Base-by-base conservation (phyloP, 352 stramenopile species). In the Pythium plurisporium region DNA sequence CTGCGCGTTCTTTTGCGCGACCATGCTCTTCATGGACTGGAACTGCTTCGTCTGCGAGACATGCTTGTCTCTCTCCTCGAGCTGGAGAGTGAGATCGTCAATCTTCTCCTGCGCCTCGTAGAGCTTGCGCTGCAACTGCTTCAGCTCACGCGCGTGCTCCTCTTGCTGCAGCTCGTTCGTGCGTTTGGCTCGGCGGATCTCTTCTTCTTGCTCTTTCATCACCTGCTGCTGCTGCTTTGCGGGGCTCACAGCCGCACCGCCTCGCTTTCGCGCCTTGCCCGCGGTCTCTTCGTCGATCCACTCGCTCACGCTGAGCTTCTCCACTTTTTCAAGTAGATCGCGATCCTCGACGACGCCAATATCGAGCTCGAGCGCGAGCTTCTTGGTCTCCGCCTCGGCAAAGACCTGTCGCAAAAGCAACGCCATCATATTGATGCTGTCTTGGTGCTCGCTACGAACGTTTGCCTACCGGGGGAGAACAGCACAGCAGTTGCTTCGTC, bases 351-450 rank as follows among this genome's bases (percentile, higher is more conserved):
- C 77, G 31, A 76, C 74, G 30, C 73, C 82, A 17, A 87, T 89
- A 53, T 93, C 82, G 37, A 93, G 69, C 45, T 75, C 81, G 22
- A 93, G 41, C 19, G 66, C 67, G 6, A 93, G 59, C 59, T 79
- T 79, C 76, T 89, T 51, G 40, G 80, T 72, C 51, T 92, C 79
- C 5, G 79, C 82, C 58, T 89, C 78, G 30, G 68, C 51, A 61
- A 93, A 91, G 59, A 91, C 74, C 72, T 91, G 80, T 38, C 78
- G 79, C 54, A 93, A 67, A n/a, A 93, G 57, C 45, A 93, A 54
- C 62, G 80, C 82, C 73, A 89, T 93, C 82, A 91, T 93, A 62
- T 89, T 91, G 70, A 93, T 88, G 38, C 77, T 87, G 65, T 93
- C 82, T 49, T 91, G 78, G 34, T 90, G 65, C 48, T 93, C 82